Evolutionary conservation across 2,329 filamentous ascomycete genomes (phyloP), one percentile per base, ranked within the genome.

Genomic region (Massarina eburnea): DNA sequence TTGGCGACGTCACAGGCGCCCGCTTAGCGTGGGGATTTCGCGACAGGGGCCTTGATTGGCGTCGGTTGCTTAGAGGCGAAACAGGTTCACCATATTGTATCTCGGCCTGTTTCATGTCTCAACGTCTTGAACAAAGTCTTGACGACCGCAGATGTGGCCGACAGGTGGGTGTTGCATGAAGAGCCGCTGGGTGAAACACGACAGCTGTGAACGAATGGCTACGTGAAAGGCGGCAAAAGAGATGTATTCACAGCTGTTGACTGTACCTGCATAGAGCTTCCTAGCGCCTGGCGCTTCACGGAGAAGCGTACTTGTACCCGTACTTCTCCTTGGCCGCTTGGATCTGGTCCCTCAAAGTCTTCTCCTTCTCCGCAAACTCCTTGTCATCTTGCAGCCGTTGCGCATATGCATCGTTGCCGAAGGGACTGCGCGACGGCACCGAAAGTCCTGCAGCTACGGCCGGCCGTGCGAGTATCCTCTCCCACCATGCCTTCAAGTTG

Each of bases 281-380:
- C 30, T 20, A 17, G 17, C 30, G 40, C 24, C 26, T 20, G n/a
- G 17, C 30, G 40, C 24, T 34, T 36, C 40, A 27, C 27, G 68
- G 68, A 42, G 67, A 71, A 12, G 69, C 55, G 53, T 68, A 76
- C 59, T 75, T 74, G 62, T 76, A 76, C 5, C 67, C 63, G 52
- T 75, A 76, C 55, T 76, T 61, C 54, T 74, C 67, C 58, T 76
- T 75, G 8, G 73, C 73, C 44, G 68, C 68, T 46, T 70, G 62
- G 42, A 68, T 60, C 38, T 69, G 42, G 35, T 71, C 64, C 43
- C 51, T 55, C 18, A 73, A 45, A 48, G 67, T 57, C 27, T 72
- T 68, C 50, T 77, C 71, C 59, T 73, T 71, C 64, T 76, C 67
- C 58, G 70, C 75, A 50, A 73, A 76, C 48, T 78, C 78, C 18